Evolutionary conservation across 148 eudicot genomes (phyloP).

Genomic region (Mesembryanthemum crystallinum): DNA sequence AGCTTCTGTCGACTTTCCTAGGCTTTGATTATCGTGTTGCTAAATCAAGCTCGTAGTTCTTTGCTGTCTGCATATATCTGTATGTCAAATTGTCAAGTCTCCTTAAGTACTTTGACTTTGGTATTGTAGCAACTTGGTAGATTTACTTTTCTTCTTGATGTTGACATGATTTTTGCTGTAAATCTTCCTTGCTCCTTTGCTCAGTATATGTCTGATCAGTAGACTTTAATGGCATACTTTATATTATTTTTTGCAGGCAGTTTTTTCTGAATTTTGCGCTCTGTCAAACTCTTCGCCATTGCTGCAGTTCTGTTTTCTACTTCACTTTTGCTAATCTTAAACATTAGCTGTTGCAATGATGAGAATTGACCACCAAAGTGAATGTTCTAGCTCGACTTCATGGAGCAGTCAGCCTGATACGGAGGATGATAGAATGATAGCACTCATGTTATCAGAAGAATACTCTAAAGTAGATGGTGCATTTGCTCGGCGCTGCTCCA

Average conservation of each 20-base stretch:
- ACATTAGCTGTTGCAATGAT: conserved; percentile 28
- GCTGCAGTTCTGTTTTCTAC: neutral
- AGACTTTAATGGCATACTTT: neutral
- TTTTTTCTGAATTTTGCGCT: neutral
- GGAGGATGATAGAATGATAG: conserved; percentile 86
- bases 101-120: neutral
- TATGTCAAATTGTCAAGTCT: neutral
- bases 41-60: neutral
- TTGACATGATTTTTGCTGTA: neutral
- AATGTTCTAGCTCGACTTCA: conserved; percentile 70
- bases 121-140: neutral
- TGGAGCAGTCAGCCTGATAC: conserved; percentile 58
- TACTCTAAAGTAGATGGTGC: conserved; percentile 65
- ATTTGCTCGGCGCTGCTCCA: conserved; percentile 67
- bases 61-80: neutral
- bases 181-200: neutral
- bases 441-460: conserved; percentile 77
- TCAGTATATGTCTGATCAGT: neutral
- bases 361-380: conserved; percentile 48
- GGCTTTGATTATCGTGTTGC: neutral
- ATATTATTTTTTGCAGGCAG: neutral
- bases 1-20: neutral
- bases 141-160: neutral
- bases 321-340: conserved; percentile 7
- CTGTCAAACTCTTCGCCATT: neutral